These are phyloP conservation scores for Rhexocercosporidium sp. DNA, from an alignment of 2,329 filamentous ascomycete genomes.

Conservation along the genomic window DNA sequence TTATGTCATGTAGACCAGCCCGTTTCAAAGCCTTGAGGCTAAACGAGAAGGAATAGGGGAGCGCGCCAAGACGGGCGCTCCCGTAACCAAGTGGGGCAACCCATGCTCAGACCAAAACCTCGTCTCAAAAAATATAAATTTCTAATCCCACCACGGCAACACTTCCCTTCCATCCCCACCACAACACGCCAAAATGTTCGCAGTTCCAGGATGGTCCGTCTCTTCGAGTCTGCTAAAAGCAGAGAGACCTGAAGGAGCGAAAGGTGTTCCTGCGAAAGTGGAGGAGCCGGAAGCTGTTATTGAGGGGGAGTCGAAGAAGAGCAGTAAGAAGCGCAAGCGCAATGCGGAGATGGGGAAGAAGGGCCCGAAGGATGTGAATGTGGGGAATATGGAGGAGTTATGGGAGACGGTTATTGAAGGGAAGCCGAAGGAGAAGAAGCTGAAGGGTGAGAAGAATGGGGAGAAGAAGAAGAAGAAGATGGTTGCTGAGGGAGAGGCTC, in stretches of 20 bases:
- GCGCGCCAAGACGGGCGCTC: conserved; percentile 3
- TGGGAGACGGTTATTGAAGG: conserved; percentile 83
- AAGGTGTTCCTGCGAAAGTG: conserved; percentile 23
- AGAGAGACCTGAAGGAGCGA: conserved; percentile 51
- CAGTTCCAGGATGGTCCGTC: conserved; percentile 91
- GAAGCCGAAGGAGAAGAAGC: conserved; percentile 49
- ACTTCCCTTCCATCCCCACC: conserved; percentile 1
- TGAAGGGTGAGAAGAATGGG: too few species aligned
- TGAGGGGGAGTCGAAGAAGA: conserved; percentile 41
- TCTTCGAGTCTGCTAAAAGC: conserved; percentile 73
- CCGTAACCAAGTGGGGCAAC: conserved; percentile 5
- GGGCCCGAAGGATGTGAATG: conserved; percentile 59
- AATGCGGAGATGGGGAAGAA: conserved; percentile 51
- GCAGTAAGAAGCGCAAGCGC: conserved; percentile 57
- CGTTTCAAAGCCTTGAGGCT: background rate
- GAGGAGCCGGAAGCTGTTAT: conserved; percentile 34
- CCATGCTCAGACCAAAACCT: conserved; percentile 13
- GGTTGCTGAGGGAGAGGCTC: conserved; percentile 28
- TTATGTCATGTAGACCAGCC: too few species aligned
- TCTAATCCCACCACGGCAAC: background rate
- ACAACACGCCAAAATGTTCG: conserved; percentile 69
- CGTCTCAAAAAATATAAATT: conserved; percentile 13
- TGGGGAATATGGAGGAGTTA: conserved; percentile 75
- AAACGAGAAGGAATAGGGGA: background rate
- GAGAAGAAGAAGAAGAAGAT: conserved; percentile 37